Conservation (phyloP, 805 yeast species). For the Starmerella asiatica region DNA sequence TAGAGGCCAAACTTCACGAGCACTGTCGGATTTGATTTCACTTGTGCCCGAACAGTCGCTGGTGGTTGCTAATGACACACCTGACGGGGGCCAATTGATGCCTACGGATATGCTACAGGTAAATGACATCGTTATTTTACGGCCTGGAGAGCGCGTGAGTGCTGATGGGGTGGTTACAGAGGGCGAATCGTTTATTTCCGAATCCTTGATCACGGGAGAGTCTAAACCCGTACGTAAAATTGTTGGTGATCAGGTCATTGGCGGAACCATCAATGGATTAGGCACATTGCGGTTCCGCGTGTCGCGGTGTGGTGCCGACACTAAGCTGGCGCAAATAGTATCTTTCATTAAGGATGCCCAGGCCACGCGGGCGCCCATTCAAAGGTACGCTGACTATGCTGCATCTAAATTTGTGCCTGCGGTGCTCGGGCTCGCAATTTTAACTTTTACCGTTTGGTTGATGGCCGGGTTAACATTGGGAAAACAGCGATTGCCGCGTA, state of each 20-base stretch:
- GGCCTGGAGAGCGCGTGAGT: constrained; percentile 81
- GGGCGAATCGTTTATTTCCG: constrained; percentile 79
- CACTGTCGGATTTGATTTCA: constrained; percentile 66
- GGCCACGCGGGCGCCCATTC: constrained; percentile 77
- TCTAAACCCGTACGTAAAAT: constrained; percentile 57
- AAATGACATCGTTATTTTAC: constrained; percentile 60
- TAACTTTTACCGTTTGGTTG: constrained; percentile 58
- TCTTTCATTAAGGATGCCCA: constrained; percentile 81
- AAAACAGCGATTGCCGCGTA: constrained; percentile 33
- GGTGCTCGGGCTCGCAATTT: constrained; percentile 45
- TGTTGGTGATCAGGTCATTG: constrained; percentile 53
- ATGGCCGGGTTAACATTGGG: constrained; percentile 22
- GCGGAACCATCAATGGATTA: constrained; percentile 82
- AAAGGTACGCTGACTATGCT: constrained; percentile 69
- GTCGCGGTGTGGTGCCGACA: constrained; percentile 60
- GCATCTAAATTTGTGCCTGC: constrained; percentile 78
- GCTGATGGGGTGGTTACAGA: constrained; percentile 74
- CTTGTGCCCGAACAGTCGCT: constrained; percentile 69
- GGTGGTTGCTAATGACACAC: constrained; percentile 24
- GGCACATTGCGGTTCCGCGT: constrained; percentile 60
- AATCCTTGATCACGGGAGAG: constrained; percentile 86
- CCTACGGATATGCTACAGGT: constrained; percentile 64
- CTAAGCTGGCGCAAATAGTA: constrained; percentile 80
- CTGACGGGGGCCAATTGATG: constrained; percentile 29
- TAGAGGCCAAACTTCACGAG: constrained; percentile 83